phyloP scores from a whole-genome alignment of 1,284 basidiomycete genomes.

The Rhodotorula sp. region DNA sequence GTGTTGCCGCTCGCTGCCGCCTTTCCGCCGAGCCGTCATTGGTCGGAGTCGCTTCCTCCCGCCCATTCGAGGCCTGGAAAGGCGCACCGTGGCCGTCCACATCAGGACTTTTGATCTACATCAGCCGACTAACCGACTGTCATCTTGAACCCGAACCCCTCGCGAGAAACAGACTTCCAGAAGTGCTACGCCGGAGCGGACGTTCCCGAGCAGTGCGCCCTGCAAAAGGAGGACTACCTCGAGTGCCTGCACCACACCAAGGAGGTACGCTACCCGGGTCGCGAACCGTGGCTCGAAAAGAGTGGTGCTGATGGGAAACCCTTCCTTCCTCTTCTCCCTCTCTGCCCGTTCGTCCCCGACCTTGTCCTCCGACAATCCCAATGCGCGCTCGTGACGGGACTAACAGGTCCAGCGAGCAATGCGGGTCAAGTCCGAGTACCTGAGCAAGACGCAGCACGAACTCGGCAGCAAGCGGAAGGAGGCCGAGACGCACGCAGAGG shows the following conservation, averaged over 20 bases:
- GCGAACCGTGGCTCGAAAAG: neutral
- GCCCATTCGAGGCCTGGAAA: neutral
- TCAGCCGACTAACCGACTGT: too few relatives aligned
- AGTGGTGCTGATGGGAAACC: neutral
- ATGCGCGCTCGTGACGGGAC: neutral
- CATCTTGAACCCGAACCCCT: too few relatives aligned
- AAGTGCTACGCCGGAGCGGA: conserved; percentile 88
- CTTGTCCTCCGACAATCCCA: too few relatives aligned
- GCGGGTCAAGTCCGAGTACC: conserved; percentile 44
- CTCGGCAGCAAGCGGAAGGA: conserved; percentile 40
- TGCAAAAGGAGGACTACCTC: conserved; percentile 81
- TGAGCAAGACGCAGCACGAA: conserved; percentile 40
- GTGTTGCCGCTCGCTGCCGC: neutral
- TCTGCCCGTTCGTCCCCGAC: neutral
- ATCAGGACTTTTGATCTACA: too few relatives aligned
- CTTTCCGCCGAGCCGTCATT: too few relatives aligned
- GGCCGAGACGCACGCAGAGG: conserved; percentile 28
- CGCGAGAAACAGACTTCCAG: conserved; percentile 49
- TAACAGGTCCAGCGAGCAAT: conserved; percentile 44
- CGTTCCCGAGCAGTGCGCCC: conserved; percentile 67
- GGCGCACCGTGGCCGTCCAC: too few relatives aligned
- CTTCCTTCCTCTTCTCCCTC: neutral
- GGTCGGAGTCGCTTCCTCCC: neutral
- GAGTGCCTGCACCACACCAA: conserved; percentile 90
- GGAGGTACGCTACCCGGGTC: conserved; percentile 70